Percentiles rank a stretch among this genome's conserved stretches.
Conservation (phyloP, 768 basidiomycete genomes). For the Russula ochroleuca region DNA sequence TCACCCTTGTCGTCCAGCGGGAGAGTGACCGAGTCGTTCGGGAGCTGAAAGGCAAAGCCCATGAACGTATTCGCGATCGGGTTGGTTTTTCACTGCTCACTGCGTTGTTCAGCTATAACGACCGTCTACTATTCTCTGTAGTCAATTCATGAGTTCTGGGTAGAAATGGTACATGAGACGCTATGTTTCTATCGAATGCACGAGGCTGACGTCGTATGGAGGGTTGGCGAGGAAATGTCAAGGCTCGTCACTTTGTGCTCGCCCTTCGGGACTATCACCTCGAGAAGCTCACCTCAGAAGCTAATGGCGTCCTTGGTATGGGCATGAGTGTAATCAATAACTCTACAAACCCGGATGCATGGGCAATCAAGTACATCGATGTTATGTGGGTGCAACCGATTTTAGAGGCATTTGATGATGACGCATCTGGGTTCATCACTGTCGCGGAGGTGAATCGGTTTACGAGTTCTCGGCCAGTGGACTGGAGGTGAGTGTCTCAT, state of each 20-base stretch:
- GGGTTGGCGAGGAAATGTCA: constrained; percentile 27
- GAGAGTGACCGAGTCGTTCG: constrained; percentile 25
- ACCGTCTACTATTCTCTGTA: not conserved
- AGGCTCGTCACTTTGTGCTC: constrained; percentile 27
- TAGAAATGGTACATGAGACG: constrained; percentile 29
- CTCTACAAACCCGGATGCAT: constrained; percentile 27
- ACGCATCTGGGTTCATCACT: constrained; percentile 36
- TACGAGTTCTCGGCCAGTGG: constrained; percentile 24
- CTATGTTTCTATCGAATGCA: not conserved
- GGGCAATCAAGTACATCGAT: constrained; percentile 32
- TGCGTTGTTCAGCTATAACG: not conserved
- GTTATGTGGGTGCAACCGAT: constrained; percentile 30
- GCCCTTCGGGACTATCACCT: constrained; percentile 35
- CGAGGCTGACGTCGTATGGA: not conserved
- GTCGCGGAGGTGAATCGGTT: constrained; percentile 21
- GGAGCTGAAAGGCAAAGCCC: constrained; percentile 29
- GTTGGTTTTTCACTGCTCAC: not conserved
- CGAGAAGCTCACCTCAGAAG: constrained; percentile 25
- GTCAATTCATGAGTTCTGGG: constrained; percentile 26
- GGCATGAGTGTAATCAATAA: not conserved
- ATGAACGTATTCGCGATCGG: constrained; percentile 28
- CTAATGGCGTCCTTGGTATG: not conserved
- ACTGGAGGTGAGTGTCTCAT: constrained; percentile 31
- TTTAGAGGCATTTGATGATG: constrained; percentile 36
- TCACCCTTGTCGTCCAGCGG: constrained; percentile 24